Percentiles rank a stretch among this genome's conserved stretches.
These are phyloP conservation scores for Dittrichia graveolens DNA, from an alignment of 129 eudicot species.

Conservation along the genomic window DNA sequence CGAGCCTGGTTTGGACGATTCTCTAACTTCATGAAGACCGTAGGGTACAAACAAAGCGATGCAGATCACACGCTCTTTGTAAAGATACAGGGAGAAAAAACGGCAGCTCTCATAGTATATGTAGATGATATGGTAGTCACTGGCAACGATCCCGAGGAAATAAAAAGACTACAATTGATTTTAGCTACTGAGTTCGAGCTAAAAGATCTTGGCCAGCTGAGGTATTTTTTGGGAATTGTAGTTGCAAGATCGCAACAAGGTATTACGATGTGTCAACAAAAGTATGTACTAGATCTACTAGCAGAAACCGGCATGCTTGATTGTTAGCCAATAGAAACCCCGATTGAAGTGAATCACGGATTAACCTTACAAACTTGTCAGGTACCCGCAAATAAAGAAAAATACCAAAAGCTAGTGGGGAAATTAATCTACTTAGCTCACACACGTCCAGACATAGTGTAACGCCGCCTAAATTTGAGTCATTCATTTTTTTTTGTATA, in stretches of 20 bases:
- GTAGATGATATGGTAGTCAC: not conserved
- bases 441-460: too few species aligned
- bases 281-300: not conserved
- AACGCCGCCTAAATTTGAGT: too few species aligned
- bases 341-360: not conserved
- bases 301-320: not conserved
- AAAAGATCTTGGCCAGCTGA: not conserved
- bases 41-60: constrained; percentile 19
- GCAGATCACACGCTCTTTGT: constrained; percentile 18
- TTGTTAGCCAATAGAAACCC: not conserved
- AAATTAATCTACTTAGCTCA: constrained; percentile 6
- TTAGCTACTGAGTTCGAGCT: not conserved
- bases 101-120: not conserved
- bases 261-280: not conserved
- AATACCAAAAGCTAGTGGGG: not conserved
- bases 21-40: constrained; percentile 9
- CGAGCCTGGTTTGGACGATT: constrained; percentile 15
- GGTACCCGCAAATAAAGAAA: not conserved
- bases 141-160: not conserved
- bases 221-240: not conserved
- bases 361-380: not conserved
- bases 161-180: not conserved
- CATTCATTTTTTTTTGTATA: too few species aligned
- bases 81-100: not conserved
- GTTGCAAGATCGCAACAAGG: constrained; percentile 4